Base-by-base conservation (phyloP, 495 filamentous ascomycete species). In the Trichoderma asperelloides region DNA sequence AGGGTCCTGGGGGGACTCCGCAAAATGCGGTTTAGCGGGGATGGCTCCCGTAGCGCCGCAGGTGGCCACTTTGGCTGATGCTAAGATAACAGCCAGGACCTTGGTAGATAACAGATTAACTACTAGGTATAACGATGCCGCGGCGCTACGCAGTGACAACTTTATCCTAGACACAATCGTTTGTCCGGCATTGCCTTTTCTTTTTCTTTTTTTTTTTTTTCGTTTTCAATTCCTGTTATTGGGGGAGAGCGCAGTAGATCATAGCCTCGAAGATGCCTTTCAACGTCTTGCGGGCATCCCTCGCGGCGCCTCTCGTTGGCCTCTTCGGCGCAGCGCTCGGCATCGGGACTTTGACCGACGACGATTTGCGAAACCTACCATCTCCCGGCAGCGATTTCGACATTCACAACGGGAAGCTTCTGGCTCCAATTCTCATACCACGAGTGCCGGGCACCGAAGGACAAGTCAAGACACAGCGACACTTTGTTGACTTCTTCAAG, bases 391-490 rank as follows among this genome's bases (percentile, higher is more conserved):
- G 83, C 39, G 93, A 96, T 79, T 95, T 97, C 75, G 83, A 98
- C 76, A 90, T 94, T 71, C 74, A 88, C 62, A 82, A 79, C 64
- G 90, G 92, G 66, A 78, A 82, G 8, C 80, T 98, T 25, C 83
- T 98, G n/a, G 81, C 93, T 1, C 95, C 93, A 1, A 94, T 98
- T 69, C 85, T 98, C n/a, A 86, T 85, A 27, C 89, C 94, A 37
- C 91, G 95, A 66, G 93, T 98, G 33, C 88, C 95, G 28, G 95
- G 94, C 25, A 96, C 91, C 5, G 79, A 85, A 2, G 91, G 91
- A 37, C 92, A 87, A n/a, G 76, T 78, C 16, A 81, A 80, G 8
- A 93, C 91, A 2, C 89, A 92, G 63, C 79, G 87, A 30, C 96
- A 98, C 78, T 91, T 98, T 69, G 83, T 86, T 60, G 77, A 90